These are phyloP conservation scores for Ceratocystis ficicola DNA, from an alignment of 2,329 filamentous ascomycete genomes.

Conservation along the genomic window DNA sequence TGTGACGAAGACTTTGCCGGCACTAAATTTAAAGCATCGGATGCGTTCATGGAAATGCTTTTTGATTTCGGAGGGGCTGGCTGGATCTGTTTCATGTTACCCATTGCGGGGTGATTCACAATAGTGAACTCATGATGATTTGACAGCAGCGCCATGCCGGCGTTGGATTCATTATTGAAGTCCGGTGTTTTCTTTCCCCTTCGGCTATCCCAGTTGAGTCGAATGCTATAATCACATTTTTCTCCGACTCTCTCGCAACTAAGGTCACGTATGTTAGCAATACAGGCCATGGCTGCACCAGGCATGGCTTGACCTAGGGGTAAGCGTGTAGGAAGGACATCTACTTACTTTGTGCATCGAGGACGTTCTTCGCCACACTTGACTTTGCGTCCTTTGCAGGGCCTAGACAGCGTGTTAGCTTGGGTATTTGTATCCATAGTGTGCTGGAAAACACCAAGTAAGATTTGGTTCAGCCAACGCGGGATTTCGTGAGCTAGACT, in stretches of 20 bases:
- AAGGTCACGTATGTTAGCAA: constrained; percentile 3
- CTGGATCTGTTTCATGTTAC: constrained; percentile 8
- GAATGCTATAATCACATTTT: constrained; percentile 67
- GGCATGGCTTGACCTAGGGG: neutral
- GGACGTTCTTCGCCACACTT: constrained; percentile 75
- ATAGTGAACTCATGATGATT: constrained; percentile 30
- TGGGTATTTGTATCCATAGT: neutral
- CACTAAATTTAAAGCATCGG: neutral
- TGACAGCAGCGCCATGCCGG: constrained; percentile 25
- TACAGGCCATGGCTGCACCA: neutral
- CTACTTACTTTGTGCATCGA: constrained; percentile 48
- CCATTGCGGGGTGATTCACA: constrained; percentile 27
- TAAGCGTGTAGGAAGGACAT: neutral
- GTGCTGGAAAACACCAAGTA: neutral
- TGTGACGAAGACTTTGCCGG: neutral
- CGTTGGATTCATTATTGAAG: constrained; percentile 14
- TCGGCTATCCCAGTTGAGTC: constrained; percentile 68
- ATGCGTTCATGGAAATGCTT: neutral
- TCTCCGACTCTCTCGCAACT: constrained; percentile 59
- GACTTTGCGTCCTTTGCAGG: constrained; percentile 59
- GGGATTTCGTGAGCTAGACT: constrained; percentile 11
- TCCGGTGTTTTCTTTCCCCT: constrained; percentile 24
- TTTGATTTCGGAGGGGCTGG: constrained; percentile 13
- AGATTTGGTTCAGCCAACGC: neutral
- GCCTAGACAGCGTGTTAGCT: constrained; percentile 37